Percentiles rank a stretch among this genome's conserved stretches.
Conservation (phyloP, 805 yeast species). For the Sugiyamaella valdiviana region DNA sequence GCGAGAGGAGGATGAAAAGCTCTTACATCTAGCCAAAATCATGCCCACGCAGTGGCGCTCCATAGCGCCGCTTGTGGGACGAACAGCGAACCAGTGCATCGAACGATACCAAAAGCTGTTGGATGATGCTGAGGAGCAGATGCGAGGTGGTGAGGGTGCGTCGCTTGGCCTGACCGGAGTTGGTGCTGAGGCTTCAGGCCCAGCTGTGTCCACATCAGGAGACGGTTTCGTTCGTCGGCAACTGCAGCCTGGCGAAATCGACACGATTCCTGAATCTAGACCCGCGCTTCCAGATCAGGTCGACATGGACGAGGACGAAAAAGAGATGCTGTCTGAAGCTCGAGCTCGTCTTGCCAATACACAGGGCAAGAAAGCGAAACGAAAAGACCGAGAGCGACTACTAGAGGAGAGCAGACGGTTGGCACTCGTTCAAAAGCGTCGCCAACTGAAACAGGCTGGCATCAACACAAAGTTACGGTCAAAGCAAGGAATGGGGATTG, state of each 20-base stretch:
- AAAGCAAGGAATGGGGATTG: constrained; percentile 55
- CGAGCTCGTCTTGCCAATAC: constrained; percentile 86
- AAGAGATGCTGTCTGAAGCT: constrained; percentile 93
- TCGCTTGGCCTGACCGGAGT: constrained; percentile 44
- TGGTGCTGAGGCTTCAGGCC: constrained; percentile 46
- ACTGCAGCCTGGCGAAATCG: constrained; percentile 49
- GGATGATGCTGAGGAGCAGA: constrained; percentile 42
- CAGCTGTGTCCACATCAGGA: constrained; percentile 31
- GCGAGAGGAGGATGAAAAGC: constrained; percentile 64
- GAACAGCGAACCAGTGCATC: constrained; percentile 82
- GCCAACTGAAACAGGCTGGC: constrained; percentile 27
- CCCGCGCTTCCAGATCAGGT: constrained; percentile 79
- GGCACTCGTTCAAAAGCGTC: constrained; percentile 68
- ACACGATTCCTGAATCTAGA: constrained; percentile 65
- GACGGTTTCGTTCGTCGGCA: constrained; percentile 24
- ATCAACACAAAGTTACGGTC: constrained; percentile 28
- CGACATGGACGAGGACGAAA: constrained; percentile 79
- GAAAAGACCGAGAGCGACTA: constrained; percentile 81
- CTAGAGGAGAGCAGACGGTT: constrained; percentile 70
- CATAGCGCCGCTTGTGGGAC: constrained; percentile 70
- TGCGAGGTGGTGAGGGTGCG: constrained; percentile 19
- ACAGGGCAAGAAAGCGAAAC: constrained; percentile 87
- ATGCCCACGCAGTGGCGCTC: constrained; percentile 95
- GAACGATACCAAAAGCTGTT: constrained; percentile 74
- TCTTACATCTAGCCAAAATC: constrained; percentile 57